A percentile compares a stretch with the other conserved stretches of the same genome.
Conservation (phyloP, 257 asterid species). For the Eucommia ulmoides region DNA sequence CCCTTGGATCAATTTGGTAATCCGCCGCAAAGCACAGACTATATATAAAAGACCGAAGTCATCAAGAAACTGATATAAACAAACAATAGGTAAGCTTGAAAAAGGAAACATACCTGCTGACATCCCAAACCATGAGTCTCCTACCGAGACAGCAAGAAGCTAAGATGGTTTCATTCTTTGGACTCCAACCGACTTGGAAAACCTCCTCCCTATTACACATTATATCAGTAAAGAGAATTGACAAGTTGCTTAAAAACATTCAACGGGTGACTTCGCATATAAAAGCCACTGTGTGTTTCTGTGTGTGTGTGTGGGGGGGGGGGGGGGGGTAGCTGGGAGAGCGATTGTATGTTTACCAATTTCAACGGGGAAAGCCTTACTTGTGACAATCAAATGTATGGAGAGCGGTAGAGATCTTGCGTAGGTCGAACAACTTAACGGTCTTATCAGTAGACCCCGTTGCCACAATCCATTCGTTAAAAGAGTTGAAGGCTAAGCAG, state of each 20-base stretch:
- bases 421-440: slow-evolving; percentile 74
- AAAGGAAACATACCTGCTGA: slow-evolving; percentile 64
- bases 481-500: slow-evolving; percentile 90
- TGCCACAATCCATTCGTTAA: slow-evolving; percentile 92
- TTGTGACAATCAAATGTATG: slow-evolving; percentile 86
- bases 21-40: too few relatives aligned
- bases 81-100: background rate
- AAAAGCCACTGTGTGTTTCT: too few relatives aligned
- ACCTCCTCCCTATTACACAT: slow-evolving; percentile 70
- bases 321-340: too few relatives aligned
- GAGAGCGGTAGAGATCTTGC: slow-evolving; percentile 63
- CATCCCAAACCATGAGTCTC: slow-evolving; percentile 98
- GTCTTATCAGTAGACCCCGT: slow-evolving; percentile 96
- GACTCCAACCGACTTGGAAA: slow-evolving; percentile 98
- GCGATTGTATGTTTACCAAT: too few relatives aligned
- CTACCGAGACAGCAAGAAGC: slow-evolving; percentile 97
- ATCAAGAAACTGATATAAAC: background rate
- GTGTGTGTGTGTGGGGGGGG: too few relatives aligned
- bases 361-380: slow-evolving; percentile 29
- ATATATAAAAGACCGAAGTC: background rate
- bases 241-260: too few relatives aligned
- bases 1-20: too few relatives aligned
- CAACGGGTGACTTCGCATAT: too few relatives aligned
- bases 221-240: too few relatives aligned
- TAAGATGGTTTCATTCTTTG: slow-evolving; percentile 80